These are phyloP conservation scores for Chrysanthemum makinoi DNA, from an alignment of 129 eudicot genomes.

Conservation along the genomic window DNA sequence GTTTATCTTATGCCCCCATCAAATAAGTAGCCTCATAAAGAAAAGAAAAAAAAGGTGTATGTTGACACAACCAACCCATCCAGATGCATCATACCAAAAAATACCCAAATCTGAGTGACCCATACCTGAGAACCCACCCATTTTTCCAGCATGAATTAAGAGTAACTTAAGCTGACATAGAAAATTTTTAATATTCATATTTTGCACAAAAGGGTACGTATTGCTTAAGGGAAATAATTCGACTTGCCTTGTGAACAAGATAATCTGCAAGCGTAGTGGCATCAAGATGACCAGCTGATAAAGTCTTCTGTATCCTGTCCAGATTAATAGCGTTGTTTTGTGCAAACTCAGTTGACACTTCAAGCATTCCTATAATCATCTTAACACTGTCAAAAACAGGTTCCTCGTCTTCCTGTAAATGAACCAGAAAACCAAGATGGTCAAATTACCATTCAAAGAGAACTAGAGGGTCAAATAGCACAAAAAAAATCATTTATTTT, in stretches of 20 bases:
- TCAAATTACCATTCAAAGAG: not conserved
- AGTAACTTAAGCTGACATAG: not conserved
- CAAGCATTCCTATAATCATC: constrained; percentile 83
- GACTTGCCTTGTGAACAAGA: constrained; percentile 91
- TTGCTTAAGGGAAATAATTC: not conserved
- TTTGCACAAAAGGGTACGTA: not conserved
- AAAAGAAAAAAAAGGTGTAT: too few species aligned
- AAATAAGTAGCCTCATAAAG: too few species aligned
- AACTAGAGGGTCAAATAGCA: not conserved
- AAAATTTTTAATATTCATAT: not conserved
- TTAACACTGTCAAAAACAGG: constrained; percentile 92
- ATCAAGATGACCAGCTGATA: constrained; percentile 96
- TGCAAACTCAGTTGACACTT: constrained; percentile 90
- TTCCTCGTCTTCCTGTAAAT: constrained; percentile 89
- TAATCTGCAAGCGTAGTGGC: constrained; percentile 95
- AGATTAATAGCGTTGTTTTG: constrained; percentile 62
- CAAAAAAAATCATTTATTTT: not conserved
- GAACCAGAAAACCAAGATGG: not conserved
- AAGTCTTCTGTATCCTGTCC: constrained; percentile 72
- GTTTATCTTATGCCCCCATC: too few species aligned
- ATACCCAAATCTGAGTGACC: too few species aligned
- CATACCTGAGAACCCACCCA: too few species aligned
- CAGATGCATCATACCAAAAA: too few species aligned
- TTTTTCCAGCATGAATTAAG: too few species aligned
- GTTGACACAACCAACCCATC: too few species aligned